Percentiles rank a stretch among this genome's conserved stretches.
Evolutionary conservation across 2,329 filamentous ascomycete species (phyloP).

Genomic region (Trichothecium sympodiale): DNA sequence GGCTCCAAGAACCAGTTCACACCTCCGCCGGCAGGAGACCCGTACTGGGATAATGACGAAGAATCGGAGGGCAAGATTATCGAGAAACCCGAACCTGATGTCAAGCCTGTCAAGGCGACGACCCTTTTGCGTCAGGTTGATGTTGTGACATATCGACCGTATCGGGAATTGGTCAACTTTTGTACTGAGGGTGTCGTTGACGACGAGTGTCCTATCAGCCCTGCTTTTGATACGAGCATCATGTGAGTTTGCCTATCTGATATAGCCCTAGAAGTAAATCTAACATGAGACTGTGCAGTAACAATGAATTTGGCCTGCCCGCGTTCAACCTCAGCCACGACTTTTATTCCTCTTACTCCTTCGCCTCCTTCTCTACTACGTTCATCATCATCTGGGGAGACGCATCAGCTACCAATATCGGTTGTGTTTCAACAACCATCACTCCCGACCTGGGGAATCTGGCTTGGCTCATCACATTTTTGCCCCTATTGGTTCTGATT

Average conservation of each 20-base stretch:
- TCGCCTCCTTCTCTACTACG: constrained; percentile 68
- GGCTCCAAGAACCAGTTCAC: constrained; percentile 49
- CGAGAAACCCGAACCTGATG: constrained; percentile 39
- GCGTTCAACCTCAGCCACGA: constrained; percentile 64
- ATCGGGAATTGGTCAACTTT: constrained; percentile 45
- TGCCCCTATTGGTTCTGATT: constrained; percentile 69
- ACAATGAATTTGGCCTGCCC: constrained; percentile 41
- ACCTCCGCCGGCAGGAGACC: constrained; percentile 49
- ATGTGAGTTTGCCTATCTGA: constrained; percentile 20
- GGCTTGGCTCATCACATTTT: constrained; percentile 57
- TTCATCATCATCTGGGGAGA: constrained; percentile 71
- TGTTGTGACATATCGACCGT: constrained; percentile 69
- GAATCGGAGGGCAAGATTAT: constrained; percentile 66
- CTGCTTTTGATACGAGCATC: constrained; percentile 47
- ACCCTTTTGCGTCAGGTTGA: constrained; percentile 64
- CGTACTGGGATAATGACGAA: constrained; percentile 51
- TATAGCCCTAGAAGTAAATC: neutral
- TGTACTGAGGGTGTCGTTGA: constrained; percentile 51
- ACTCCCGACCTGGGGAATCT: constrained; percentile 73
- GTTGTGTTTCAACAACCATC: constrained; percentile 70
- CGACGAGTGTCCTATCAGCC: constrained; percentile 61
- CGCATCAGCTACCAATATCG: constrained; percentile 47
- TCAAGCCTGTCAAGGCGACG: constrained; percentile 45
- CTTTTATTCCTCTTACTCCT: constrained; percentile 74
- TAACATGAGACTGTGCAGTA: constrained; percentile 5